A percentile compares a stretch with the other conserved stretches of the same genome.
phyloP scores from a whole-genome alignment of 306 rosid species.

The Aeschynomene evenia region DNA sequence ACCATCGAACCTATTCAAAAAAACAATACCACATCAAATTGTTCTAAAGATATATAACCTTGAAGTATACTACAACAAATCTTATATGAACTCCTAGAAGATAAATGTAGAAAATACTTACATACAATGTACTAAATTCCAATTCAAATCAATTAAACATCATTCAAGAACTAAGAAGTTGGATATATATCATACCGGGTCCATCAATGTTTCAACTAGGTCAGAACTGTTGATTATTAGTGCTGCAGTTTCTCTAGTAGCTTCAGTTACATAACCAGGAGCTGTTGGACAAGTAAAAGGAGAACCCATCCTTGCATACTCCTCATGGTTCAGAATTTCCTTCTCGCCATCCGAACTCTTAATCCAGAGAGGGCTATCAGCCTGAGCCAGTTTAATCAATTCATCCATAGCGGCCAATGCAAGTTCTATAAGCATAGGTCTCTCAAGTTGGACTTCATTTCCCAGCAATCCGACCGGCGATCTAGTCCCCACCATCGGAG shows the following conservation, averaged over 20 bases:
- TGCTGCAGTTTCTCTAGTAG: slow-evolving; percentile 51
- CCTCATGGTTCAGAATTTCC: slow-evolving; percentile 65
- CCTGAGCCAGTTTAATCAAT: slow-evolving; percentile 62
- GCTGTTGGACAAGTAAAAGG: slow-evolving; percentile 47
- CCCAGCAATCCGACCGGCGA: slow-evolving; percentile 42
- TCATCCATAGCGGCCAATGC: slow-evolving; percentile 84
- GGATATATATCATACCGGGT: slow-evolving; percentile 47
- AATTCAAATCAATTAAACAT: not conserved
- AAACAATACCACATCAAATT: not conserved
- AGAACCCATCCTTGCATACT: slow-evolving; percentile 53
- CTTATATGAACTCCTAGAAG: not conserved
- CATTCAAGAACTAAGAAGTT: slow-evolving; percentile 8
- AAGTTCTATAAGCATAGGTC: slow-evolving; percentile 49
- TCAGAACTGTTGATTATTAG: slow-evolving; percentile 52
- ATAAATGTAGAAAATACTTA: not conserved
- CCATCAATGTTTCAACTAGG: slow-evolving; percentile 66
- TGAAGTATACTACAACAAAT: not conserved
- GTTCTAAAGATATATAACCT: not conserved
- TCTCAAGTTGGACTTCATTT: slow-evolving; percentile 43
- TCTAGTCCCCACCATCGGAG: slow-evolving; percentile 37
- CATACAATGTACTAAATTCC: not conserved
- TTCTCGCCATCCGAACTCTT: slow-evolving; percentile 50
- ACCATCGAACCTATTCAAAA: slow-evolving; percentile 68
- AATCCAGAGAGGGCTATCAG: slow-evolving; percentile 64
- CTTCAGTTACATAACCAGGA: slow-evolving; percentile 54